Evolutionary conservation across 176 grass and related monocot species (phyloP).

Genomic region (Cenchrus americanus): DNA sequence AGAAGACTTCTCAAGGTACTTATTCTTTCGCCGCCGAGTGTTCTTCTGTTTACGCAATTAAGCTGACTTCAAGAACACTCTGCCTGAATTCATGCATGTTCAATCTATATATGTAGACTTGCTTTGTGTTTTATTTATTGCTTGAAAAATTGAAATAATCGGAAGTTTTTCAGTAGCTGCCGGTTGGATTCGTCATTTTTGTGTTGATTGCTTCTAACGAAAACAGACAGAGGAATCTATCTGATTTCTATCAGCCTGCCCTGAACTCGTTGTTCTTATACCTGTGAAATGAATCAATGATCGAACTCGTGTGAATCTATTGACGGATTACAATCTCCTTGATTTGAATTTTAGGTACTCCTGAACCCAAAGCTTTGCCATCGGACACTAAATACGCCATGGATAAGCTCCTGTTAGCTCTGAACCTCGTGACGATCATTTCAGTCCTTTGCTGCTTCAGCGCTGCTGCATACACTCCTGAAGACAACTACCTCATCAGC

Average conservation of each 20-base stretch:
- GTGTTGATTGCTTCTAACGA: not conserved
- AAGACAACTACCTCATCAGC: constrained; percentile 77
- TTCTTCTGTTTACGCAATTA: not conserved
- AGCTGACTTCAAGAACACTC: not conserved
- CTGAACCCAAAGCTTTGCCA: not conserved
- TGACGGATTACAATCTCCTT: not conserved
- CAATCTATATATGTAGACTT: too few relatives aligned
- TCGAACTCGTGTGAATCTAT: not conserved
- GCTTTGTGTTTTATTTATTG: too few relatives aligned
- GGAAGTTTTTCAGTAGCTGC: too few relatives aligned
- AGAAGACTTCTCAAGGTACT: constrained; percentile 19
- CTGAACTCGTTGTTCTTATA: not conserved
- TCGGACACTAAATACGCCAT: not conserved
- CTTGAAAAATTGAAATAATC: too few relatives aligned
- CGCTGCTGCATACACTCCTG: constrained; percentile 40
- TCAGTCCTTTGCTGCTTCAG: constrained; percentile 1
- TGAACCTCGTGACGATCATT: not conserved
- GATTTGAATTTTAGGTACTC: not conserved
- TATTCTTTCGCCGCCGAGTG: not conserved
- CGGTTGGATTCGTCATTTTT: not conserved
- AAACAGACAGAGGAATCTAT: not conserved
- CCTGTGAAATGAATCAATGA: not conserved
- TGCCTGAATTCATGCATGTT: not conserved
- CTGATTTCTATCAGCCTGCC: not conserved
- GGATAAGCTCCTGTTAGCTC: constrained; percentile 32